Percentiles rank a stretch among this genome's conserved stretches.
Evolutionary conservation across 345 rosid species (phyloP).

Genomic region (Euphorbia lathyris): DNA sequence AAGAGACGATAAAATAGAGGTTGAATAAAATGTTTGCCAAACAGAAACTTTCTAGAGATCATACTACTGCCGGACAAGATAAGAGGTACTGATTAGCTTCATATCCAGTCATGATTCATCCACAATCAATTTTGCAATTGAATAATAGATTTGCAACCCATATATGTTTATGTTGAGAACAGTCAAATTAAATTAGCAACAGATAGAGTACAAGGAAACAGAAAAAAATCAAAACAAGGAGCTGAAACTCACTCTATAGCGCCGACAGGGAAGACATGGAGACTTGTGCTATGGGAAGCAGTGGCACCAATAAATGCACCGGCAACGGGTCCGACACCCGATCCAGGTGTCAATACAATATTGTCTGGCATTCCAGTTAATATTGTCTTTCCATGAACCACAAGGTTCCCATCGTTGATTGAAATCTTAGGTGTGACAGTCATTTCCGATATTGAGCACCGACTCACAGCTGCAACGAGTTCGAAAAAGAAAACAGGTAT

Average conservation of each 20-base stretch:
- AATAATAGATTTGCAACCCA: background rate
- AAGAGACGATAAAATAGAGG: too few species aligned
- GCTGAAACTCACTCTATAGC: constrained; percentile 58
- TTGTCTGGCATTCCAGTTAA: constrained; percentile 84
- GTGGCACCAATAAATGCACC: constrained; percentile 92
- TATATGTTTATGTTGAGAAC: too few species aligned
- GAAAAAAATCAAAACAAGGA: background rate
- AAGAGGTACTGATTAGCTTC: background rate
- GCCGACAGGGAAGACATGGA: constrained; percentile 91
- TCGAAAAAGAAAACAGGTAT: background rate
- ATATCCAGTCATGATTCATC: background rate
- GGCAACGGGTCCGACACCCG: constrained; percentile 56
- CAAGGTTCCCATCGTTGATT: constrained; percentile 70
- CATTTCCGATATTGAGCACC: constrained; percentile 40
- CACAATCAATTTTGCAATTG: background rate
- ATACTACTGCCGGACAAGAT: background rate
- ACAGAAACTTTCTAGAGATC: background rate
- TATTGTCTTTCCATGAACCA: constrained; percentile 91
- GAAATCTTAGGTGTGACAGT: constrained; percentile 75
- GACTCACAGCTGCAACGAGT: constrained; percentile 3
- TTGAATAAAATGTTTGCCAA: too few species aligned
- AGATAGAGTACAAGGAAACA: background rate
- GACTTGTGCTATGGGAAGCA: constrained; percentile 72
- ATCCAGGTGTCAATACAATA: constrained; percentile 65
- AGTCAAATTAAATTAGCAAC: too few species aligned